Percentiles rank a stretch among this genome's conserved stretches.
Conservation (phyloP, 305 asterid species). For the Solanum hybrid region DNA sequence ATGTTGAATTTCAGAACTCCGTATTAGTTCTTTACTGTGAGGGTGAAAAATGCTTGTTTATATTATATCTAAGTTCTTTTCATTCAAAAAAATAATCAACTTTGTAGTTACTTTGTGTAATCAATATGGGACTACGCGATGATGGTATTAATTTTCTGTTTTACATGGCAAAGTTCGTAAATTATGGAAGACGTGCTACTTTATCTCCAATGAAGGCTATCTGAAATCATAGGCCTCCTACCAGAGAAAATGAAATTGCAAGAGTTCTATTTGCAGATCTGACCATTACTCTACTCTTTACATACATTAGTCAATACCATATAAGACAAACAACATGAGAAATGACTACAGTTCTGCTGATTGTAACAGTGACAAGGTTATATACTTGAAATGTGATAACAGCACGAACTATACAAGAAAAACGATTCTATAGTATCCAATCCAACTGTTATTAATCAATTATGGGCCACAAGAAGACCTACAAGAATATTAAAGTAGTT, state of each 20-base stretch:
- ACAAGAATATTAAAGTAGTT: neutral
- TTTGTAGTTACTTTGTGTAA: neutral
- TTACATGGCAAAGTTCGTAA: neutral
- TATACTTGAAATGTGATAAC: neutral
- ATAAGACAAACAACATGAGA: neutral
- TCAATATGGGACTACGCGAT: neutral
- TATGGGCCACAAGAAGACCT: neutral
- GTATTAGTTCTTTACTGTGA: neutral
- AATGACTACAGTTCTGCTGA: neutral
- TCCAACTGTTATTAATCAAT: neutral
- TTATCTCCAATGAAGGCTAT: neutral
- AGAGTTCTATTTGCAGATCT: neutral
- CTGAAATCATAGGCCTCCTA: neutral
- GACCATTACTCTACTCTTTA: neutral
- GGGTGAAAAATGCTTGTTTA: neutral
- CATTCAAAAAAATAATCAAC: neutral
- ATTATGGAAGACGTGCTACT: neutral
- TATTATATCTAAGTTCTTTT: neutral
- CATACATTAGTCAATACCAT: neutral
- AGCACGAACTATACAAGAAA: neutral
- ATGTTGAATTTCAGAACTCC: neutral
- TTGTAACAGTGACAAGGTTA: neutral
- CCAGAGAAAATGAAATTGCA: neutral
- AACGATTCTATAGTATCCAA: neutral
- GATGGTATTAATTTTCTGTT: neutral